Evolutionary conservation across 768 basidiomycete genomes (phyloP).

Genomic region (Jaapia argillacea): DNA sequence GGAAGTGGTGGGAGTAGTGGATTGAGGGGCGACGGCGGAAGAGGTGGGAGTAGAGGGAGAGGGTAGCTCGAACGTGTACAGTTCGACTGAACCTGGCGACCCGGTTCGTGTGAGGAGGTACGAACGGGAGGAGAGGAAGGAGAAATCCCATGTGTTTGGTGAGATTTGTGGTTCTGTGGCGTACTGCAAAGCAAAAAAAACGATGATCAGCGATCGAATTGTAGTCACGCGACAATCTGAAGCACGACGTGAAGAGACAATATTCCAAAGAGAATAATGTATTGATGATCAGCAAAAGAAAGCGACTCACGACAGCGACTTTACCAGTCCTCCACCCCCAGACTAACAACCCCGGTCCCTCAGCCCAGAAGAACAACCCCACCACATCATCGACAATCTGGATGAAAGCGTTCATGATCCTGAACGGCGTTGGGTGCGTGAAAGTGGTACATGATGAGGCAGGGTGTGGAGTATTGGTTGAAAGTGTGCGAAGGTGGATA

Average conservation of each 20-base stretch:
- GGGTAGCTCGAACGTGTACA: conserved; percentile 28
- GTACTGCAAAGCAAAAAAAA: conserved; percentile 17
- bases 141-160: conserved; percentile 27
- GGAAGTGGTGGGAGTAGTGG: too few relatives aligned
- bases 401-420: conserved; percentile 24
- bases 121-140: conserved; percentile 33
- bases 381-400: conserved; percentile 48
- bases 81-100: conserved; percentile 26
- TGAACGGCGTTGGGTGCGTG: conserved; percentile 15
- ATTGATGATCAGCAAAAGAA: background rate
- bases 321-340: conserved; percentile 46
- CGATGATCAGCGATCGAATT: background rate
- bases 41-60: background rate
- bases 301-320: conserved; percentile 30
- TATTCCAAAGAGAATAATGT: background rate
- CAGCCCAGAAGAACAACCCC: conserved; percentile 32
- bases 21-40: too few relatives aligned
- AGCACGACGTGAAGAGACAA: background rate
- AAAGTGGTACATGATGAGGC: conserved; percentile 21
- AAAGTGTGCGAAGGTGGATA: conserved; percentile 37
- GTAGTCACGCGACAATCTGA: background rate
- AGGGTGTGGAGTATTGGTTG: conserved; percentile 31
- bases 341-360: conserved; percentile 26
- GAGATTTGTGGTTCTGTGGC: conserved; percentile 15
- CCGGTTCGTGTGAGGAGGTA: conserved; percentile 29